Base-by-base conservation (phyloP, 2,329 filamentous ascomycete genomes). In the Colletotrichum costaricense region DNA sequence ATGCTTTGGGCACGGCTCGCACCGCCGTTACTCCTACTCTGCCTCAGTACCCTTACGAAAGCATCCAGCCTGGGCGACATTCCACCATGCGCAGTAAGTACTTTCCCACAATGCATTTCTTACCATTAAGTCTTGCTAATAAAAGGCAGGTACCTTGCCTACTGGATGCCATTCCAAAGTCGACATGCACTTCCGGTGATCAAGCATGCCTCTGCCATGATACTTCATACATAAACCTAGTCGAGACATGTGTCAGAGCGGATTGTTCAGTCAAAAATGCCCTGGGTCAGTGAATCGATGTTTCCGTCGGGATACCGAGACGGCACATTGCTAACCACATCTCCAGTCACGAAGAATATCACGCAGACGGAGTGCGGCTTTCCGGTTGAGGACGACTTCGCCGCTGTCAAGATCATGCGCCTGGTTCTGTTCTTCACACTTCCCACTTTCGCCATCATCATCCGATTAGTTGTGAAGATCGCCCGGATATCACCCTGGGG, bases 401-500 rank as follows among this genome's bases (percentile, higher is more conserved):
- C 16, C 8, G 35, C 24, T 3, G 38, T 24, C 1, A 55, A 55
- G 12, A 19, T 33, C 16, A 6, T 28, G 3, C 55, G 63, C 19
- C 12, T 67, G 2, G 16, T 22, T 0, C 24, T 70, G 0, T 58
- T 70, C 1, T 7, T n/a, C 9, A 19, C 58, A 11, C 24, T 67
- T 2, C 55, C 63, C 9, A 70, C 63, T 2, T 2, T 70, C 12
- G 26, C 63, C 5, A 33, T 70, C 2, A 6, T 70, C 5, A 19
- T 70, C 12, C 62, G 63, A 2, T 16, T 70, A 2, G 19, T 38
- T 1, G 56, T 60, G 2, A 67, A 67, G 24, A 4, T 55, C 6
- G 24, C 22, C 5, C 28, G 55, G 7, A 19, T 66, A 5, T 66
- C 68, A 14, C 26, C 55, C 1, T 70, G 68, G 68, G 68, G 68